A percentile compares a stretch with the other conserved stretches of the same genome.
These are phyloP conservation scores for Aspergillus bombycis DNA, from an alignment of 2,329 filamentous ascomycete genomes.

Conservation along the genomic window DNA sequence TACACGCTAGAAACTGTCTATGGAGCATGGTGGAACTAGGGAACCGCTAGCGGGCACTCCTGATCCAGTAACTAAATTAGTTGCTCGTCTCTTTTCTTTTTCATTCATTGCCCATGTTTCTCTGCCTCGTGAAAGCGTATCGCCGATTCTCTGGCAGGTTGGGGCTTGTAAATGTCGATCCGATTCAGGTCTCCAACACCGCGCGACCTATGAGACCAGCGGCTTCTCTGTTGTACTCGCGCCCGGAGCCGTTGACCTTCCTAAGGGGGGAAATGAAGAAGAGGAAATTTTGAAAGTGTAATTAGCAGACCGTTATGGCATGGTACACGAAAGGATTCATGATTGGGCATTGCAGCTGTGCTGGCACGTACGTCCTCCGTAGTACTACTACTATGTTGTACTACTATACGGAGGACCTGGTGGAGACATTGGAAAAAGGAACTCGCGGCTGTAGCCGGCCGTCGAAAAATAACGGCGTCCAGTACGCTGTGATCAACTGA, in stretches of 20 bases:
- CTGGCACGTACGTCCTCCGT: not conserved
- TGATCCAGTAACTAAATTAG: not conserved
- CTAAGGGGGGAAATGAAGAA: not conserved
- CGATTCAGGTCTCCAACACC: not conserved
- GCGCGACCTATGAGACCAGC: not conserved
- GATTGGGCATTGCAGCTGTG: not conserved
- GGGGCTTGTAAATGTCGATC: not conserved
- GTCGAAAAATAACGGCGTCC: slow-evolving; percentile 1
- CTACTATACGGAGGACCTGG: not conserved
- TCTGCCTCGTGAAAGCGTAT: not conserved
- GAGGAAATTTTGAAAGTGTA: not conserved
- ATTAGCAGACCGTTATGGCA: not conserved
- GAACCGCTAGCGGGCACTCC: slow-evolving; percentile 1
- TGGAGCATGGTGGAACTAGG: slow-evolving; percentile 4
- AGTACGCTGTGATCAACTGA: not conserved
- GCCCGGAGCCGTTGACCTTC: not conserved
- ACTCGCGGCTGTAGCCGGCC: not conserved
- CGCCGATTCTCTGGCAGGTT: not conserved
- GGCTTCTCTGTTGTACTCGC: not conserved
- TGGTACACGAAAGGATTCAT: not conserved
- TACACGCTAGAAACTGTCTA: slow-evolving; percentile 3
- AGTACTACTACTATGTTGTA: not conserved
- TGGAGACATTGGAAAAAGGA: not conserved
- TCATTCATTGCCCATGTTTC: not conserved
- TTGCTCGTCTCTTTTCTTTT: not conserved